phyloP scores from a whole-genome alignment of 2,329 filamentous ascomycete genomes.

The Pyrenochaeta sp. region DNA sequence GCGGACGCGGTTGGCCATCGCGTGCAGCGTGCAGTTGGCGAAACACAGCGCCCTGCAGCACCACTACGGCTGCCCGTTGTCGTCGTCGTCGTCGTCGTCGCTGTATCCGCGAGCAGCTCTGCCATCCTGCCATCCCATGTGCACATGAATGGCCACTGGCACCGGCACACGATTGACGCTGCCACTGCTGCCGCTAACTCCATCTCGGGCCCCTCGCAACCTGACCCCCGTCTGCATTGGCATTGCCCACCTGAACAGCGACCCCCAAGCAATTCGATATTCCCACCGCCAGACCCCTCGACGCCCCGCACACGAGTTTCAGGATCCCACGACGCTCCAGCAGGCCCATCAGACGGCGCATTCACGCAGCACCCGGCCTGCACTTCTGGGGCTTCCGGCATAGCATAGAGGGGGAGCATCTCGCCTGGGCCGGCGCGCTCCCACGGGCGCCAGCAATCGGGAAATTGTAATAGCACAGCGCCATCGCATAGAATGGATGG shows the following conservation, averaged over 20 bases:
- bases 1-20: constrained; percentile 14
- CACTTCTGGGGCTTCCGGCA: too few relatives aligned
- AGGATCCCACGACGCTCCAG: constrained; percentile 3
- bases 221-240: constrained; percentile 19
- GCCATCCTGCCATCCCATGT: too few relatives aligned
- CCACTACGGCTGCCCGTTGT: constrained; percentile 1
- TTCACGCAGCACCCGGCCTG: too few relatives aligned
- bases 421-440: constrained; percentile 17
- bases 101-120: too few relatives aligned
- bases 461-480: too few relatives aligned
- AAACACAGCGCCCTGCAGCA: constrained; percentile 12
- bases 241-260: constrained; percentile 16
- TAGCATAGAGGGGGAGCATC: constrained; percentile 12
- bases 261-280: constrained; percentile 4
- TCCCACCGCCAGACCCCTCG: constrained; percentile 3
- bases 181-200: constrained; percentile 8
- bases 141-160: too few relatives aligned
- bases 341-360: neutral
- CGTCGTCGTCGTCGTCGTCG: too few relatives aligned
- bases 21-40: constrained; percentile 5
- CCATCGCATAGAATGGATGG: constrained; percentile 61
- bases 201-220: constrained; percentile 28
- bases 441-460: constrained; percentile 13
- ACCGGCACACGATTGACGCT: too few relatives aligned
- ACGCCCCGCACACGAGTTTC: constrained; percentile 23